Conservation (phyloP, 164 flowering plant species). For the Taxillus chinensis region DNA sequence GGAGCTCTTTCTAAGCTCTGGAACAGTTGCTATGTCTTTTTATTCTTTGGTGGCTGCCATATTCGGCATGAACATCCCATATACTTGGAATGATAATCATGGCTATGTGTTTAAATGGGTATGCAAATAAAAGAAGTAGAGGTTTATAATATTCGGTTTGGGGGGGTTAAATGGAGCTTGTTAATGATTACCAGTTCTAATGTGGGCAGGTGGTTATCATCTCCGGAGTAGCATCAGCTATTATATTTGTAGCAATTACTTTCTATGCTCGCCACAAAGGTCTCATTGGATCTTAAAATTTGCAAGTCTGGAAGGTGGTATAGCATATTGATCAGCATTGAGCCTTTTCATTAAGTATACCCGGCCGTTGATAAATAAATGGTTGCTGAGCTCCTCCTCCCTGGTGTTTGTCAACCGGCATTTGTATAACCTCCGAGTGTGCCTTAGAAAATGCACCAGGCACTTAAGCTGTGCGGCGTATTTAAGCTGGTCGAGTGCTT, state of each 20-base stretch:
- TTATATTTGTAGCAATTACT: constrained; percentile 24
- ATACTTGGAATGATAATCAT: constrained; percentile 66
- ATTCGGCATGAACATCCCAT: constrained; percentile 93
- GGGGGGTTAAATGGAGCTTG: not conserved
- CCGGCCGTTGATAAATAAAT: too few relatives aligned
- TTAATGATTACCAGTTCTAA: not conserved
- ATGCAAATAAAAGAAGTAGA: constrained; percentile 5
- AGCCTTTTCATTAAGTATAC: too few relatives aligned
- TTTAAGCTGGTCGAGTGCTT: too few relatives aligned
- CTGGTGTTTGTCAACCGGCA: too few relatives aligned
- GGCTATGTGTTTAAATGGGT: constrained; percentile 90
- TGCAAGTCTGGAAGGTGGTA: not conserved
- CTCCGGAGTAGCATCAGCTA: constrained; percentile 21
- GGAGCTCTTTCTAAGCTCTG: constrained; percentile 86
- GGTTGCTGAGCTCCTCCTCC: too few relatives aligned
- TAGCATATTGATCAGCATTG: too few relatives aligned
- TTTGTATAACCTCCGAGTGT: too few relatives aligned
- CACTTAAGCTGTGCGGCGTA: too few relatives aligned
- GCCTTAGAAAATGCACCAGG: too few relatives aligned
- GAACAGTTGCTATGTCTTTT: constrained; percentile 68
- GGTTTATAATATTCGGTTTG: too few relatives aligned
- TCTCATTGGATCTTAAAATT: constrained; percentile 46
- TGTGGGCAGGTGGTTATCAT: constrained; percentile 47
- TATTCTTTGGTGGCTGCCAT: constrained; percentile 80
- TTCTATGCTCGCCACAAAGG: constrained; percentile 51